phyloP scores from a whole-genome alignment of 345 rosid species.

The Hypericum androsaemum region DNA sequence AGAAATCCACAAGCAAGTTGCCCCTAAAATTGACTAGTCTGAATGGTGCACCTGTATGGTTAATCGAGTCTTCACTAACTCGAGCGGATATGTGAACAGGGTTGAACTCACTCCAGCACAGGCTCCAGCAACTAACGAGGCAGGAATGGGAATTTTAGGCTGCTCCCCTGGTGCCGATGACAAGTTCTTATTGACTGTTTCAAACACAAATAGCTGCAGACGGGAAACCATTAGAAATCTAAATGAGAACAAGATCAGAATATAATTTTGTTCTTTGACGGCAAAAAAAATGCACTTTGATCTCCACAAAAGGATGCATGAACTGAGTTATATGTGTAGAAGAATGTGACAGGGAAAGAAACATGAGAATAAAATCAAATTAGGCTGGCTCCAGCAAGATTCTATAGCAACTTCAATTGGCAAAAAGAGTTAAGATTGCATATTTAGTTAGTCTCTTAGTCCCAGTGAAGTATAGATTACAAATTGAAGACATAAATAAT shows the following conservation, averaged over 20 bases:
- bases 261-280: background rate
- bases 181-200: constrained; percentile 69
- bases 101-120: constrained; percentile 98
- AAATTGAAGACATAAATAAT: too few species aligned
- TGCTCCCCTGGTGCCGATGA: constrained; percentile 62
- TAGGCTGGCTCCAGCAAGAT: too few species aligned
- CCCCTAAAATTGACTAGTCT: background rate
- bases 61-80: constrained; percentile 80
- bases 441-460: too few species aligned
- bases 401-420: too few species aligned
- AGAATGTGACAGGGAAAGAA: too few species aligned
- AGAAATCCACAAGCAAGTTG: background rate
- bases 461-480: too few species aligned
- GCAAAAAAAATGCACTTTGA: background rate
- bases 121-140: constrained; percentile 90
- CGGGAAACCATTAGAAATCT: background rate
- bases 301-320: too few species aligned
- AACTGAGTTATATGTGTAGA: too few species aligned
- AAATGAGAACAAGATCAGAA: background rate
- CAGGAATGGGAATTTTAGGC: constrained; percentile 56
- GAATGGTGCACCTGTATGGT: constrained; percentile 61
- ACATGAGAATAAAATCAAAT: too few species aligned
- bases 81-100: constrained; percentile 84
- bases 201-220: constrained; percentile 79
- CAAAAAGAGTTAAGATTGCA: too few species aligned